Base-by-base conservation (phyloP, 495 filamentous ascomycete species). In the Bombardia bombarda region DNA sequence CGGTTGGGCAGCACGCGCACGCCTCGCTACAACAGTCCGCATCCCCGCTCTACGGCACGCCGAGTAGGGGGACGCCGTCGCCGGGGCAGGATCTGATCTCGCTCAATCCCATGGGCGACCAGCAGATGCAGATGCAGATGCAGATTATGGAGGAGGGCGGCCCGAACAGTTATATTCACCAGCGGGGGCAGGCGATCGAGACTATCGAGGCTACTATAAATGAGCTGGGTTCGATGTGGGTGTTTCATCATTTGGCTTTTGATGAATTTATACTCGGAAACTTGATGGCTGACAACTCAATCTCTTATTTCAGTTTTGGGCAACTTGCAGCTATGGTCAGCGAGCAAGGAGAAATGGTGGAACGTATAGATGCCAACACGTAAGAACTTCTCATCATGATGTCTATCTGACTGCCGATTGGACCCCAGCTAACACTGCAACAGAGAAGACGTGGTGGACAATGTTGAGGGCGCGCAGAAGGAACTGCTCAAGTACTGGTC, bases 401-500 rank as follows among this genome's bases (percentile, higher is more conserved):
- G n/a, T n/a, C n/a, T n/a, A n/a, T n/a, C n/a, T n/a, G n/a, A n/a
- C n/a, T n/a, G n/a, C n/a, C n/a, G n/a, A n/a, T n/a, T n/a, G n/a
- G n/a, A n/a, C n/a, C n/a, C 25, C 16, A 10, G 14, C 52, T 58
- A 38, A 58, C 47, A 19, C 9, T 1, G 0, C 83, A 92, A 57
- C 86, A 97, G 59, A 84, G 63, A 66, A 39, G 63, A 66, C 24
- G 53, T 97, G 13, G 93, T 98, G 23, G 90, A 95, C 53, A 97
- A 98, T 55, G 92, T 98, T 12, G 77, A 95, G 60, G 92, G 92
- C 21, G 92, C 92, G 9, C 92, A 98, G 58, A 77, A 90, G 32
- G 92, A 98, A 67, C 50, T 88, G 49, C 77, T 98, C 72, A 96
- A 96, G 57, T 98, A 97, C 67, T 98, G 93, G 92, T 82, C 78